phyloP scores from a whole-genome alignment of 2,329 filamentous ascomycete species.

The Clonostachys sp. region DNA sequence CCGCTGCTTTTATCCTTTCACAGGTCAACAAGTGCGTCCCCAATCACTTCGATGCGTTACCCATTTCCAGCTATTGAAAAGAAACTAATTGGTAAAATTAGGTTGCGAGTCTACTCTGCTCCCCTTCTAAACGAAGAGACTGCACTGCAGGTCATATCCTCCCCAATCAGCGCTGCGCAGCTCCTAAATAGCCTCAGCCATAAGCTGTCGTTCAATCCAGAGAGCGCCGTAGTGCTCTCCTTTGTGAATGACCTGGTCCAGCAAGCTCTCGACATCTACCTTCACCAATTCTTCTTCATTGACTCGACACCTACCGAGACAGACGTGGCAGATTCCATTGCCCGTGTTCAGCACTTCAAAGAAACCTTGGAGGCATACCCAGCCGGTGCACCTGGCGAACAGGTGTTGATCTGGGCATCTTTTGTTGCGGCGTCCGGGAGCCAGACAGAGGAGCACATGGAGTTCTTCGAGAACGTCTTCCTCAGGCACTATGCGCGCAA shows the following conservation, averaged over 20 bases:
- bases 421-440: slow-evolving; percentile 4
- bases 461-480: slow-evolving; percentile 2
- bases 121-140: neutral
- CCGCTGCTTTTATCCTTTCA: slow-evolving; percentile 11
- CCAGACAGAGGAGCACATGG: neutral
- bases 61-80: neutral
- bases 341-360: slow-evolving; percentile 1
- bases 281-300: neutral
- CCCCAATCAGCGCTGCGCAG: slow-evolving; percentile 1
- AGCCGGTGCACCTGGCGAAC: neutral
- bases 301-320: neutral
- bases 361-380: neutral
- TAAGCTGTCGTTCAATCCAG: neutral
- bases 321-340: too few species aligned
- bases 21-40: slow-evolving; percentile 16
- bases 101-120: slow-evolving; percentile 6
- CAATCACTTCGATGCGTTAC: neutral
- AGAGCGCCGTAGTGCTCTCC: neutral
- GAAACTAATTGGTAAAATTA: slow-evolving; percentile 41
- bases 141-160: neutral
- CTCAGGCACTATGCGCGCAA: slow-evolving; percentile 1
- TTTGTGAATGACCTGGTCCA: neutral
- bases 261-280: slow-evolving; percentile 2
- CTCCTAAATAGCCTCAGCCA: neutral
- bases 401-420: slow-evolving; percentile 5